Conservation (phyloP, 2,329 filamentous ascomycete species). For the Penicillium polonicum region DNA sequence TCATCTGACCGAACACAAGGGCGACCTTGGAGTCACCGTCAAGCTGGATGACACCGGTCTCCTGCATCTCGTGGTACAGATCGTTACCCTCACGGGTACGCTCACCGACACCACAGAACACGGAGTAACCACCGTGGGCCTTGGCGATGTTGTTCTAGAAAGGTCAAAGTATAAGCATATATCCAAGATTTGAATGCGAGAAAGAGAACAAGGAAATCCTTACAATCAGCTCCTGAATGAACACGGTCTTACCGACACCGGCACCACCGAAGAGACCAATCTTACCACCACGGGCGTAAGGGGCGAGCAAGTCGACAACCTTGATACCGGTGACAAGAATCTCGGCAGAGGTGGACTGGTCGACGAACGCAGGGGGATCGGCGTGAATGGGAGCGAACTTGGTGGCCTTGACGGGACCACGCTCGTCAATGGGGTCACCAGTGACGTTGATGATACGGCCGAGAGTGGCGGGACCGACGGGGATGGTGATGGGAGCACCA, state of each 20-base stretch:
- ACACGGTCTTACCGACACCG: constrained; percentile 99
- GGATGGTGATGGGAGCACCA: constrained; percentile 92
- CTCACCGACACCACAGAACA: constrained; percentile 99
- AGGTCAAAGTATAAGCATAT: background rate
- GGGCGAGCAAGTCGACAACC: constrained; percentile 98
- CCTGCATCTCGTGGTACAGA: constrained; percentile 99
- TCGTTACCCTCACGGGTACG: constrained; percentile 99
- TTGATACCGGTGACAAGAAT: constrained; percentile 99
- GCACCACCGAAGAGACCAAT: constrained; percentile 99
- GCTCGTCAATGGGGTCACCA: constrained; percentile 99
- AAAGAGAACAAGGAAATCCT: constrained; percentile 29
- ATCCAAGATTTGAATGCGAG: background rate
- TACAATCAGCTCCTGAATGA: constrained; percentile 99
- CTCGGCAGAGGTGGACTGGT: constrained; percentile 95
- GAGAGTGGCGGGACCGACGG: constrained; percentile 88
- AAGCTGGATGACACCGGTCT: constrained; percentile 98
- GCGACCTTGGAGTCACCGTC: constrained; percentile 99
- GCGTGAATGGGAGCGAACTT: constrained; percentile 90
- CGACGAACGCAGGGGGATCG: constrained; percentile 85
- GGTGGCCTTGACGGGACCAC: constrained; percentile 92
- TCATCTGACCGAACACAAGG: constrained; percentile 99
- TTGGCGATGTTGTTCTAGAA: constrained; percentile 97
- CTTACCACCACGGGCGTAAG: constrained; percentile 99
- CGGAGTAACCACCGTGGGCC: constrained; percentile 99
- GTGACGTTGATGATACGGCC: constrained; percentile 99